Evolutionary conservation across 306 rosid species (phyloP), one percentile per base, ranked within the genome.

Genomic region (Quercus cerris): DNA sequence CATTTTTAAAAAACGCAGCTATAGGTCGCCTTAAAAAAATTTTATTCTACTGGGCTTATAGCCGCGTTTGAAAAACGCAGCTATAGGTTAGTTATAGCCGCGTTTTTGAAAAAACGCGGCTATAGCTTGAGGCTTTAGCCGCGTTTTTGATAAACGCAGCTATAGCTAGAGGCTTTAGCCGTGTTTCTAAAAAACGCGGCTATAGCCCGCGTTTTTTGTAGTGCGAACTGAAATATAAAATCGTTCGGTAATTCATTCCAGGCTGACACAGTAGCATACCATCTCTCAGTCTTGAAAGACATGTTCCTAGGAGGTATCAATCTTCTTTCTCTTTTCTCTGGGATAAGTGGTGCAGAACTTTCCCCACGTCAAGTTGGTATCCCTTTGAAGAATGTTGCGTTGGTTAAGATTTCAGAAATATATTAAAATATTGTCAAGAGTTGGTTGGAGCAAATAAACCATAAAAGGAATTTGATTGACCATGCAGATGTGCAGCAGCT

Each of bases 371-470:
- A 94, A 66, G 97, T 95, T 1, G 94, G 97, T 11, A 23, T 93
- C 81, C 92, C 87, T 44, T 90, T 93, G 0, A 93, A 81, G 86
- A 95, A 84, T 28, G 97, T 95, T 0, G 98, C 93, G 52, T 88
- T 97, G 0, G 96, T 95, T 9, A 98, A 95, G 73, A 91, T 80
- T 25, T 91, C 96, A 1, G 89, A 85, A 22, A 97, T 88, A 64
- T 93, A 92, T 63, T 84, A 97, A 51, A 90, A 87, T 56, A 91
- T 91, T 1, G 90, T 96, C 0, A 85, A 93, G 79, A 81, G 97
- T 62, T 96, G 99, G 99, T 96, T 98, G 99, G 99, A 96, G 77
- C 99, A 96, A 78, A 96, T 94, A 0, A 91, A 86, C 77, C 98
- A 96, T 83, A 91, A 73, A 57, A 97, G 98, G 17, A 85, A 81